Percentiles rank a stretch among this genome's conserved stretches.
Conservation (phyloP, 2,329 filamentous ascomycete species). For the Grosmannia huntii region DNA sequence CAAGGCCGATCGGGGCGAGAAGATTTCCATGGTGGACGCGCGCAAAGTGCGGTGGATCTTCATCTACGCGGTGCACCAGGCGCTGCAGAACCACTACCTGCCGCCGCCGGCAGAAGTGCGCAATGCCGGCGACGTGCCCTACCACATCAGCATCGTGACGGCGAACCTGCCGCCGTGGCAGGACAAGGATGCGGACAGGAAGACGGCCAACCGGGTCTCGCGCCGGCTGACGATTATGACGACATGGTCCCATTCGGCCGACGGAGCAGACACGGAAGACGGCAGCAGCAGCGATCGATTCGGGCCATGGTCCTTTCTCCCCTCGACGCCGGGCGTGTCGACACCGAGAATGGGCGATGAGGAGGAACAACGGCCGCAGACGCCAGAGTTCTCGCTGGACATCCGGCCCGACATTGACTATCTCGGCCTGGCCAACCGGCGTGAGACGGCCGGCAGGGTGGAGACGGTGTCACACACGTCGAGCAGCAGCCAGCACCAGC, state of each 20-base stretch:
- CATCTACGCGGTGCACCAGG: constrained; percentile 61
- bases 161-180: constrained; percentile 34
- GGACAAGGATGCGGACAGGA: constrained; percentile 10
- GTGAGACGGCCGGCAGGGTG: constrained; percentile 3
- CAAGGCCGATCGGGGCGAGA: constrained; percentile 43
- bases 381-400: constrained; percentile 16
- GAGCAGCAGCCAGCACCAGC: not conserved
- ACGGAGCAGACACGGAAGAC: not conserved
- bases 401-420: constrained; percentile 46
- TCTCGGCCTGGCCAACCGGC: constrained; percentile 29
- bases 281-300: not conserved
- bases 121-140: constrained; percentile 41
- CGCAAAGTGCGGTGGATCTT: constrained; percentile 70
- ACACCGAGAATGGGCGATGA: not conserved
- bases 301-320: not conserved
- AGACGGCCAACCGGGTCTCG: not conserved
- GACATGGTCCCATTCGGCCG: not conserved
- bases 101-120: constrained; percentile 45
- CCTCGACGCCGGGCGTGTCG: not conserved
- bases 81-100: constrained; percentile 50
- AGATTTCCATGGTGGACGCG: constrained; percentile 49
- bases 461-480: not conserved
- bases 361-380: not conserved
- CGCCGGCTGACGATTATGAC: not conserved
- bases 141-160: constrained; percentile 37